phyloP scores from a whole-genome alignment of 495 filamentous ascomycete genomes.

The Neurospora sp. region DNA sequence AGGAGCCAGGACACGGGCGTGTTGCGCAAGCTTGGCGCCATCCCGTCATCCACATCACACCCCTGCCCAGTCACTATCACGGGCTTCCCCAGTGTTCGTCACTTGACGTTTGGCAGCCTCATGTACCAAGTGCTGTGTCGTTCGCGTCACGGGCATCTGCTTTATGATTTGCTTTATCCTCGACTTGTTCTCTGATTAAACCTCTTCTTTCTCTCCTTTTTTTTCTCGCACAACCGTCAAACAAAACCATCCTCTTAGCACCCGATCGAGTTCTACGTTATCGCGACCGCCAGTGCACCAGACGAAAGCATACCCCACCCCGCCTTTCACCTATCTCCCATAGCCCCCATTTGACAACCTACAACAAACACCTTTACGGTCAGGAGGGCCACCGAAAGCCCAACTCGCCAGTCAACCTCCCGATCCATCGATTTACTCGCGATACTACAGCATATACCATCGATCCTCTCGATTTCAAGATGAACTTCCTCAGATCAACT shows the following conservation, averaged over 20 bases:
- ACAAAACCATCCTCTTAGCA: not conserved
- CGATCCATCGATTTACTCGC: not conserved
- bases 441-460: not conserved
- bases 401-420: not conserved
- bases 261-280: not conserved
- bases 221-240: not conserved
- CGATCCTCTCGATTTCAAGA: slow-evolving; percentile 12
- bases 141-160: not conserved
- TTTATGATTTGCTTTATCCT: not conserved
- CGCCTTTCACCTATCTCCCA: not conserved
- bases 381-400: not conserved
- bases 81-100: not conserved
- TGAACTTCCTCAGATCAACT: slow-evolving; percentile 63
- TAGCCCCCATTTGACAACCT: not conserved
- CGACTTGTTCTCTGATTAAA: not conserved
- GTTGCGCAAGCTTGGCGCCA: not conserved
- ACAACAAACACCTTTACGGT: not conserved
- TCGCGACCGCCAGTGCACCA: not conserved
- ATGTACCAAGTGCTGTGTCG: not conserved
- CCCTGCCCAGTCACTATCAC: slow-evolving; percentile 1
- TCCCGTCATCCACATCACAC: slow-evolving; percentile 1
- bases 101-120: slow-evolving; percentile 2
- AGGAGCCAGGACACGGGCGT: not conserved
- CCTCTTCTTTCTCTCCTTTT: not conserved
- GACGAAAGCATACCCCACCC: not conserved